Conservation (phyloP, 2,329 filamentous ascomycete genomes). For the Diaporthe batatas region DNA sequence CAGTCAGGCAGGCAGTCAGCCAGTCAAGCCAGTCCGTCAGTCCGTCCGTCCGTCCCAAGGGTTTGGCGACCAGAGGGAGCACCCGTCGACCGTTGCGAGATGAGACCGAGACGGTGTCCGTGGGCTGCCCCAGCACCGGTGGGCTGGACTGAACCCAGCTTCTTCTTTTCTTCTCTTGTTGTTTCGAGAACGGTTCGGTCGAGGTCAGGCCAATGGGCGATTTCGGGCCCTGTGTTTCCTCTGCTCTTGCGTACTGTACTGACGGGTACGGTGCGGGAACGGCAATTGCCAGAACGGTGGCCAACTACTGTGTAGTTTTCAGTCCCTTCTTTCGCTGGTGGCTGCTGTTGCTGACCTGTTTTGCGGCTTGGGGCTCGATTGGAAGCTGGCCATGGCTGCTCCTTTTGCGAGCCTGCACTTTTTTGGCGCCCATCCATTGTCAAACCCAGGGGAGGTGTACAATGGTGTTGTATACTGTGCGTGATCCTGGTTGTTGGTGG, state of each 20-base stretch:
- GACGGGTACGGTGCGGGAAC: slow-evolving; percentile 20
- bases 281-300: slow-evolving; percentile 1
- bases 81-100: slow-evolving; percentile 24
- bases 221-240: slow-evolving; percentile 20
- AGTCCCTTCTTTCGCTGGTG: background rate
- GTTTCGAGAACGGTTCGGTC: slow-evolving; percentile 11
- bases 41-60: background rate
- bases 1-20: background rate
- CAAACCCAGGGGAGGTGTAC: background rate
- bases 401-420: slow-evolving; percentile 15
- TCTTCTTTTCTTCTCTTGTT: background rate
- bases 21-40: too few species aligned
- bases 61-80: slow-evolving; percentile 20
- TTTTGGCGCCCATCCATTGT: slow-evolving; percentile 6
- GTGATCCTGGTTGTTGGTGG: background rate
- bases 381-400: slow-evolving; percentile 16
- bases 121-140: background rate
- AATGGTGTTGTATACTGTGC: slow-evolving; percentile 6
- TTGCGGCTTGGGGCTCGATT: slow-evolving; percentile 8
- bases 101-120: slow-evolving; percentile 25
- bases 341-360: slow-evolving; percentile 9
- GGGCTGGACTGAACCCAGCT: background rate
- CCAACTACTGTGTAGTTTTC: too few species aligned
- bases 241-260: slow-evolving; percentile 1
- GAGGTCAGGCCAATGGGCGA: background rate